Evolutionary conservation across 345 rosid genomes (phyloP).

Genomic region (Barbarea vulgaris): DNA sequence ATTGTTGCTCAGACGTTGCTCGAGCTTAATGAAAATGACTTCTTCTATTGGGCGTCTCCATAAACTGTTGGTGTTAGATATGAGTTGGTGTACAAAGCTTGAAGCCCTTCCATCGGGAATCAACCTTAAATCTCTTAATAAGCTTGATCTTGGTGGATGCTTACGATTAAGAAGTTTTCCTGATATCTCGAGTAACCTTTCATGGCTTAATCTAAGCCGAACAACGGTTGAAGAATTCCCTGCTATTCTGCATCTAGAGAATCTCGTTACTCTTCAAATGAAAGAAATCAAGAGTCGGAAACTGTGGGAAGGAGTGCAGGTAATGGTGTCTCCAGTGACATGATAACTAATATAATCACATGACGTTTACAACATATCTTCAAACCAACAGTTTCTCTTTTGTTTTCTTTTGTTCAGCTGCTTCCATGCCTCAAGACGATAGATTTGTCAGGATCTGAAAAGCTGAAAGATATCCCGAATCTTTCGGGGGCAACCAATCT

Average conservation of each 20-base stretch:
- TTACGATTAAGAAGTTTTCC: background rate
- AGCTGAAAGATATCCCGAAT: background rate
- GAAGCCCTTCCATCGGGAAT: background rate
- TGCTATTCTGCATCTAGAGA: background rate
- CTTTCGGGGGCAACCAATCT: background rate
- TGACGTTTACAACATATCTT: too few species aligned
- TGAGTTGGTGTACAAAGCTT: background rate
- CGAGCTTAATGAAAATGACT: background rate
- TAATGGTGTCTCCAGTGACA: background rate
- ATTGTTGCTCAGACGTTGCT: background rate
- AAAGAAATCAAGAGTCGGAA: conserved; percentile 18
- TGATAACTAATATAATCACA: background rate
- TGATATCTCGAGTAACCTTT: background rate
- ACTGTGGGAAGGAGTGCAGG: conserved; percentile 16
- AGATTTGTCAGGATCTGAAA: background rate
- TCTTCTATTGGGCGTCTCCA: background rate
- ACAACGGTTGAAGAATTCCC: background rate
- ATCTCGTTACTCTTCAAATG: background rate
- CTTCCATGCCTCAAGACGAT: background rate
- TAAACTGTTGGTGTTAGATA: background rate
- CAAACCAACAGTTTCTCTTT: background rate
- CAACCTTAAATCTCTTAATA: background rate
- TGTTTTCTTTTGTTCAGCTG: background rate
- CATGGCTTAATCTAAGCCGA: background rate
- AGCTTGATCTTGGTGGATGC: background rate